Base-by-base conservation (phyloP, 1,284 basidiomycete genomes). In the Phlebopus sp. region DNA sequence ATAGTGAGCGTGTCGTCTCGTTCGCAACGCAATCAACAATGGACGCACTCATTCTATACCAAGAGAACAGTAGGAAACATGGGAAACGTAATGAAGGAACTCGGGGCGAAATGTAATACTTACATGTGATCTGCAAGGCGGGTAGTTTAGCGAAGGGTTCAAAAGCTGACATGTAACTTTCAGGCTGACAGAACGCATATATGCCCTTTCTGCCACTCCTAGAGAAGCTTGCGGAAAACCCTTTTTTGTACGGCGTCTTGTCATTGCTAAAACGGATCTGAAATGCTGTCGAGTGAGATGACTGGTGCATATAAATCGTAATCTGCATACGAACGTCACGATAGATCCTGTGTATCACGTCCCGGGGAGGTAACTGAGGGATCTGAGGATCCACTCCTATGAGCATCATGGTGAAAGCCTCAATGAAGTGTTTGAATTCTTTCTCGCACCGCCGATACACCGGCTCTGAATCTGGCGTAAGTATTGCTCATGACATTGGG, bases 201-300 rank as follows among this genome's bases (percentile, higher is more conserved):
- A 81, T 79, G 0, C 90, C 87, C 57, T 92, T 92, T 44, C 84
- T 70, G 2, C 90, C 90, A 44, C 84, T 85, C 46, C 90, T 71
- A 7, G 90, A 90, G 58, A 90, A 88, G 51, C 80, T 86, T 0
- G 86, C 88, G 3, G 84, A 84, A 35, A 96, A 80, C 4, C 76
- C 76, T 4, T 71, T 79, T 70, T 97, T 96, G 72, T 97, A 97
- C 0, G 94, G 94, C 3, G 94, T 95, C 69, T 92, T 92, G 63
- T 94, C 88, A 51, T 92, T 92, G 60, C 89, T 90, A 67, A 96
- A 96, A n/a, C 93, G 81, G 13, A 94, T 69, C 85, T 92, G 53
- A 27, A 29, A 46, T 1, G 13, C 23, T 4, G 30, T 15, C 53
- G 36, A 47, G 37, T 39, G 18, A 42, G 44, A 47, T 4, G 10